These are phyloP conservation scores for Prunus mongolica DNA, from an alignment of 306 rosid genomes.

Conservation along the genomic window DNA sequence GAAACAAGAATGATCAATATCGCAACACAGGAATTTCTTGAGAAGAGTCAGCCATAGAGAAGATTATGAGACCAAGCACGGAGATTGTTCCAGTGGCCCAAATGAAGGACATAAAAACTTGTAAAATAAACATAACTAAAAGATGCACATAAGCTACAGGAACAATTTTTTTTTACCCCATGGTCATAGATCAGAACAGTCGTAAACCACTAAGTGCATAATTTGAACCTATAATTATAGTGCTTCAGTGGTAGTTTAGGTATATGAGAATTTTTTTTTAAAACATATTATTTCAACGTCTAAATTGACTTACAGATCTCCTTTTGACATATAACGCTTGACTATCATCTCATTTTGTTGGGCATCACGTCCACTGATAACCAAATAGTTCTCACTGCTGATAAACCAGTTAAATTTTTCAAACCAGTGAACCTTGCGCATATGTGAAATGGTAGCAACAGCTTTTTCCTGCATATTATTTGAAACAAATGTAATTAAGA, in stretches of 20 bases:
- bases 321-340: constrained; percentile 96
- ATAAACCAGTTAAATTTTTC: constrained; percentile 98
- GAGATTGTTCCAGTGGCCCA: background rate
- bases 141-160: background rate
- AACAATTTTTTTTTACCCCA: background rate
- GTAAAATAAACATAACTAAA: background rate
- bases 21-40: background rate
- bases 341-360: constrained; percentile 99
- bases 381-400: constrained; percentile 96
- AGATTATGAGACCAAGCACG: background rate
- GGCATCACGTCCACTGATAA: constrained; percentile 98
- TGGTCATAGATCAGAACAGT: background rate
- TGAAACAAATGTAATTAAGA: constrained; percentile 1
- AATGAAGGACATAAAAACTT: background rate
- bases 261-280: background rate
- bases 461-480: constrained; percentile 75
- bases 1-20: background rate
- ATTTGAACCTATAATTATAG: background rate
- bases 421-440: constrained; percentile 99
- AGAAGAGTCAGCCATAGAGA: background rate
- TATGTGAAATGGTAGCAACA: constrained; percentile 86
- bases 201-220: background rate
- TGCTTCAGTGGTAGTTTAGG: background rate
- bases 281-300: constrained; percentile 1
- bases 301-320: constrained; percentile 83